These are phyloP conservation scores for Yarrowia sp. DNA, from an alignment of 805 yeast species.

Conservation along the genomic window DNA sequence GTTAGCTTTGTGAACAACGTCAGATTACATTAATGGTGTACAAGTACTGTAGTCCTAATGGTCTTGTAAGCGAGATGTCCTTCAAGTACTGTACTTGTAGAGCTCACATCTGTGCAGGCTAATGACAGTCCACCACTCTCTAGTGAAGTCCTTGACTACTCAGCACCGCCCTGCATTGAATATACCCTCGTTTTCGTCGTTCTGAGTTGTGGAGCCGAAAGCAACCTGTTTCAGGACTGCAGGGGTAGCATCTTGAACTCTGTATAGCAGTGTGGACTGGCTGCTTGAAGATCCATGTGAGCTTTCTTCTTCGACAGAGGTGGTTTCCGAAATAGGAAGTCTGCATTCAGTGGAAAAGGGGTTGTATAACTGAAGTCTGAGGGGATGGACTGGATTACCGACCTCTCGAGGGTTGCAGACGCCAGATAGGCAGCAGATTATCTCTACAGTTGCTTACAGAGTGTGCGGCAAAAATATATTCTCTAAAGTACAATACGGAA, in stretches of 20 bases:
- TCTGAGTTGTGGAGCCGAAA: conserved; percentile 20
- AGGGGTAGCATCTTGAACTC: conserved; percentile 27
- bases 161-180: conserved; percentile 5
- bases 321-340: conserved; percentile 6
- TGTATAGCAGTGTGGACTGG: not conserved
- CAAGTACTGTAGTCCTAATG: too few species aligned
- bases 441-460: too few species aligned
- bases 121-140: too few species aligned
- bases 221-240: conserved; percentile 35
- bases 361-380: not conserved
- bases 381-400: too few species aligned
- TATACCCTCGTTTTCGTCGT: conserved; percentile 7
- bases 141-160: too few species aligned
- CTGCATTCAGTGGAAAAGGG: not conserved
- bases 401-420: too few species aligned
- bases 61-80: too few species aligned
- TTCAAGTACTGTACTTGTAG: too few species aligned
- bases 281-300: conserved; percentile 25
- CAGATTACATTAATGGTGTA: not conserved
- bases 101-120: too few species aligned
- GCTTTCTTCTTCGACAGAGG: conserved; percentile 19
- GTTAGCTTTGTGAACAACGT: not conserved
- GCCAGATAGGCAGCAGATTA: too few species aligned
- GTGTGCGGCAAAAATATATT: too few species aligned
- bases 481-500: not conserved